Evolutionary conservation across 2,329 filamentous ascomycete species (phyloP), one percentile per base, ranked within the genome.

Genomic region (Hypomyces perniciosus): DNA sequence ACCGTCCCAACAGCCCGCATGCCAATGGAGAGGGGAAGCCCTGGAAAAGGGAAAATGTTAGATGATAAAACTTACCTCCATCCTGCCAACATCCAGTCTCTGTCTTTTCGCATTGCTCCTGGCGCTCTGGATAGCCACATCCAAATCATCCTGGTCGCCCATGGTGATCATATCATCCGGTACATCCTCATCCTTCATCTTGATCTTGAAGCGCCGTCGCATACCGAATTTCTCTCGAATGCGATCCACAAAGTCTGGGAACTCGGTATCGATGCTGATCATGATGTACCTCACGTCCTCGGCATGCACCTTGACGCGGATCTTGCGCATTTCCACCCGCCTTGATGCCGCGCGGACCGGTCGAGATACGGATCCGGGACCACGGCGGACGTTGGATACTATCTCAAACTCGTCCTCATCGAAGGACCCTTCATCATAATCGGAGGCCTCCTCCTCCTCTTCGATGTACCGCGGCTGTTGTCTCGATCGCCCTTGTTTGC

Each of bases 251-350:
- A 99, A 83, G 53, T 92, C 88, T 5, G 78, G 73, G 66, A 90
- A 96, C 54, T 85, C 82, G 9, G 90, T 78, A 2, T 81, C 80
- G 1, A 84, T 74, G 6, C 81, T 81, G 48, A 96, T 83, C 80
- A 96, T 90, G 57, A 97, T 87, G 67, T 96, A 96, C 54, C 95
- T 84, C 31, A 90, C 93, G 63, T 99, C 93, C 41, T 90, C 87
- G 2, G 81, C 84, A 64, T 97, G 91, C 2, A 96, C 90, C 74
- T 99, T 99, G 66, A 96, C 84, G 35, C 91, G 83, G 57, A 97
- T 84, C 68, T 91, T 86, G 55, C 81, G 81, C 51, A 93, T 75
- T 6, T 89, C 86, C 1, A 82, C 80, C 4, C 80, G 69, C 56
- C 81, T 74, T 6, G 81, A 83, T 27, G 73, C 71, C n/a, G 75